phyloP scores from a whole-genome alignment of 2,329 filamentous ascomycete species.

The Ascochyta koolunga region DNA sequence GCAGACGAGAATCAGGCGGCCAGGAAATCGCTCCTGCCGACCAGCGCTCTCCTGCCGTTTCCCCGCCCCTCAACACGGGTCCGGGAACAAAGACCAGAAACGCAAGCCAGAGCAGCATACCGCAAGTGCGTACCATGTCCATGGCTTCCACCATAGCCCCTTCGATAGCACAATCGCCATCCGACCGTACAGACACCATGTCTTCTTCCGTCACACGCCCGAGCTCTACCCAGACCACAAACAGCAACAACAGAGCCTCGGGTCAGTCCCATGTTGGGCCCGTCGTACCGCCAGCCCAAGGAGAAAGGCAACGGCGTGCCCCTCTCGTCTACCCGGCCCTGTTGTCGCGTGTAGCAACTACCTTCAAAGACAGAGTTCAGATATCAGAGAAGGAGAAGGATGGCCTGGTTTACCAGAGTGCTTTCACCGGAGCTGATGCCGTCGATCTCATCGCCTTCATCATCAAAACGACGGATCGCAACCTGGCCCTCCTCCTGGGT shows the following conservation, averaged over 20 bases:
- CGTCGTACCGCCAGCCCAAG: constrained; percentile 53
- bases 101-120: constrained; percentile 44
- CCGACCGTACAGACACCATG: constrained; percentile 66
- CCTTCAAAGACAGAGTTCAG: constrained; percentile 86
- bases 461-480: constrained; percentile 94
- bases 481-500: constrained; percentile 87
- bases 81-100: constrained; percentile 44
- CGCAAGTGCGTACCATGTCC: constrained; percentile 75
- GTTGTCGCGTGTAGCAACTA: constrained; percentile 89
- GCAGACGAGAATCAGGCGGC: constrained; percentile 64
- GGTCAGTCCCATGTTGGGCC: constrained; percentile 50
- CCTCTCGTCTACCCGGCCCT: constrained; percentile 93
- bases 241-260: constrained; percentile 46
- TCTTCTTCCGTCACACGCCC: constrained; percentile 54
- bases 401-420: constrained; percentile 94
- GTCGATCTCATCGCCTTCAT: constrained; percentile 96
- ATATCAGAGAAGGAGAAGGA: constrained; percentile 93
- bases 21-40: constrained; percentile 30
- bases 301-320: constrained; percentile 62
- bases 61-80: constrained; percentile 31
- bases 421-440: constrained; percentile 93
- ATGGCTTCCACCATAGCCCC: constrained; percentile 82
- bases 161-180: constrained; percentile 54
- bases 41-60: constrained; percentile 26
- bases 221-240: constrained; percentile 45